Evolutionary conservation across 192 early-diverging fungal genomes (phyloP), one percentile per base, ranked within the genome.

Genomic region (Podila verticillata): DNA sequence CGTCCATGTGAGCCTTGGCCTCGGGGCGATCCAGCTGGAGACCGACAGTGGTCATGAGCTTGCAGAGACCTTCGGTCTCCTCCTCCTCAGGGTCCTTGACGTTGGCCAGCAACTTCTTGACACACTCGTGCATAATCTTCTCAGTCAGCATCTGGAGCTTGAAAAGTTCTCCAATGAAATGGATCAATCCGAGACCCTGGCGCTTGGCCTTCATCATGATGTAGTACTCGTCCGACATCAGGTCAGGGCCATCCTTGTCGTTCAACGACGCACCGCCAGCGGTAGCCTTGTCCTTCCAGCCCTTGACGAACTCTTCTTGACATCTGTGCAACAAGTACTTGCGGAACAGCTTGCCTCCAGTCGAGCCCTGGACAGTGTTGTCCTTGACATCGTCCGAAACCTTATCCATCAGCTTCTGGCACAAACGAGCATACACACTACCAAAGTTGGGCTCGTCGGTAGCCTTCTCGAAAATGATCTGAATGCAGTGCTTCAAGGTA

Each of bases 101-200:
- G 81, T 89, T 90, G 61, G 79, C 73, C 72, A 97, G 83, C 68
- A 99, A 89, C 58, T 92, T 90, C 61, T 87, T 87, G 72, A 99
- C 86, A 81, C 98, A 99, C 73, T 89, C 87, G 77, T 96, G 94
- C 91, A 99, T 99, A 62, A 99, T 96, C 85, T 94, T 94, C 69
- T 96, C 93, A 15, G 96, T 94, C 73, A 99, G 88, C 86, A 99
- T 94, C 48, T 86, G 82, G 54, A 92, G 81, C 82, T 95, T 93
- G 91, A 95, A 99, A 51, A 99, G 88, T 82, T 99, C 96, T 71
- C 98, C 96, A 66, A 99, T 96, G 74, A 99, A 98, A 48, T 88
- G 83, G 22, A 97, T 93, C 80, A 99, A 91, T 67, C 97, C 97
- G 61, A 99, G 92, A 39, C 94, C 95, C 31, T 94, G 92, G 65